Conservation (phyloP, 2,329 filamentous ascomycete species). For the Gnomoniopsis sp. region DNA sequence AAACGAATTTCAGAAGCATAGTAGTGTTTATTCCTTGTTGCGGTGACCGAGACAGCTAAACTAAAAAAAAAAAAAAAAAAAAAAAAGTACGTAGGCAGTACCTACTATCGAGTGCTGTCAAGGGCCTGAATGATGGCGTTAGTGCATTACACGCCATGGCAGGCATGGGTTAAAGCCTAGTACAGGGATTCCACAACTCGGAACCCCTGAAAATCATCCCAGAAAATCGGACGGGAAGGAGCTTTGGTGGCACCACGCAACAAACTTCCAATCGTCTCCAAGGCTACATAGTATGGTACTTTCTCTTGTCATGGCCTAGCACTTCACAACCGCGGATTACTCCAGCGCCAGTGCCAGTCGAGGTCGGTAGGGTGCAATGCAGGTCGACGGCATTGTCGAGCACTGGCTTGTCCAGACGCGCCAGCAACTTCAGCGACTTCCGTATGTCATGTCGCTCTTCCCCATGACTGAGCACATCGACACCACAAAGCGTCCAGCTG, state of each 20-base stretch:
- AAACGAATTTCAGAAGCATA: too few relatives aligned
- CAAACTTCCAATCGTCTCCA: background rate
- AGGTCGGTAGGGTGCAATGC: conserved; percentile 4
- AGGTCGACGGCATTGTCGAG: conserved; percentile 2
- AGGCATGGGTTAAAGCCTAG: background rate
- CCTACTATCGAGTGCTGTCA: too few relatives aligned
- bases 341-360: background rate
- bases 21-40: too few relatives aligned
- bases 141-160: conserved; percentile 6
- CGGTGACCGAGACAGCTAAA: too few relatives aligned
- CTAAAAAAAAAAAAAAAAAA: too few relatives aligned
- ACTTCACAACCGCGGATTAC: background rate
- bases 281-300: too few relatives aligned
- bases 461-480: background rate
- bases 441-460: conserved; percentile 5
- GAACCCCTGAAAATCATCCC: conserved; percentile 13
- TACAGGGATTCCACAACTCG: background rate
- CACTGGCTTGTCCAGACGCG: conserved; percentile 15
- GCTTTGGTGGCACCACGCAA: conserved; percentile 16
- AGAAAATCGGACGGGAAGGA: conserved; percentile 5
- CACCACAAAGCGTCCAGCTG: conserved; percentile 1
- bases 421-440: conserved; percentile 11
- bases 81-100: too few relatives aligned
- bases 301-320: background rate
- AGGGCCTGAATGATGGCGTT: too few relatives aligned